A percentile compares a stretch with the other conserved stretches of the same genome.
These are phyloP conservation scores for Cytospora paraplurivora DNA, from an alignment of 2,329 filamentous ascomycete species.

Conservation along the genomic window DNA sequence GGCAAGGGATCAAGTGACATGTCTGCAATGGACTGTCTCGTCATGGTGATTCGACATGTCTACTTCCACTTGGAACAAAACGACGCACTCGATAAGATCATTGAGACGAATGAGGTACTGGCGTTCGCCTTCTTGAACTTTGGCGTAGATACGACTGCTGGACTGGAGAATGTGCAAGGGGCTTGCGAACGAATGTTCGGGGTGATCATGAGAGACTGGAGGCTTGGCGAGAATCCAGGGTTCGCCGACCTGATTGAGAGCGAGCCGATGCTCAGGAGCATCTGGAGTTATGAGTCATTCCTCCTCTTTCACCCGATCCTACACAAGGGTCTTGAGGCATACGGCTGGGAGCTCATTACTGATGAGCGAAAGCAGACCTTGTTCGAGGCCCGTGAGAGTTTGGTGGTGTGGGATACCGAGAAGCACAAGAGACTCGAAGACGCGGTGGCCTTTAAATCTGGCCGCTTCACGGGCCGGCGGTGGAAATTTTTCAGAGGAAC, in stretches of 20 bases:
- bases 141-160: background rate
- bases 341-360: background rate
- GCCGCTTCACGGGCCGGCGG: background rate
- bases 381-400: background rate
- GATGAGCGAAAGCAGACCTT: background rate
- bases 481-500: background rate
- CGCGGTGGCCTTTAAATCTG: background rate
- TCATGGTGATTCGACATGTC: background rate
- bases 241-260: background rate
- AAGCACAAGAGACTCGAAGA: background rate
- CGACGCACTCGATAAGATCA: background rate
- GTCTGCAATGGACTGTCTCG: constrained; percentile 1
- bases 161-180: too few relatives aligned
- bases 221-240: background rate
- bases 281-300: background rate
- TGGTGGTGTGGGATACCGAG: background rate
- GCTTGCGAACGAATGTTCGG: background rate
- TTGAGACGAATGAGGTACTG: background rate
- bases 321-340: background rate
- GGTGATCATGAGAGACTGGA: background rate
- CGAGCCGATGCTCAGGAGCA: background rate
- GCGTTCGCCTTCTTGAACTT: background rate
- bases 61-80: background rate
- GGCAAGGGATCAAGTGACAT: background rate
- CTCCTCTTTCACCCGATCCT: background rate